A percentile compares a stretch with the other conserved stretches of the same genome.
Evolutionary conservation across 2,329 filamentous ascomycete species (phyloP).

Genomic region (Hypoxylon sp.): DNA sequence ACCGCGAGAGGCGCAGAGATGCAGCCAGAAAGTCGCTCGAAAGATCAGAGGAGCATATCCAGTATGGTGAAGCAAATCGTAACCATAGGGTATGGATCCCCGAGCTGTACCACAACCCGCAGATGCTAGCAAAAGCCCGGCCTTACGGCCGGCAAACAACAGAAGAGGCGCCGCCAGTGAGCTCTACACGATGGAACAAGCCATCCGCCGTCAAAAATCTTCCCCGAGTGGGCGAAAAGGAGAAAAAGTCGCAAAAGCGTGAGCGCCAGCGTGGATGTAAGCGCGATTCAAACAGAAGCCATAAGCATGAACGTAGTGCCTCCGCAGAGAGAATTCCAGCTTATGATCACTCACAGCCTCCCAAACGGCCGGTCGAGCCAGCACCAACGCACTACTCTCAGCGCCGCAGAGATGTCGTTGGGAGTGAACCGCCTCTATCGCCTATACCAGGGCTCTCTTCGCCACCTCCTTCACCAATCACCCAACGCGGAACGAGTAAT

Average conservation of each 20-base stretch:
- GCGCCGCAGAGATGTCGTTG: constrained; percentile 5
- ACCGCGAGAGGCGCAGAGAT: constrained; percentile 27
- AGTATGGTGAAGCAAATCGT: neutral
- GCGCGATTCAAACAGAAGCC: constrained; percentile 4
- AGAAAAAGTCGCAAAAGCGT: constrained; percentile 1
- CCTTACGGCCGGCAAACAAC: constrained; percentile 31
- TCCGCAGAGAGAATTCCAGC: neutral
- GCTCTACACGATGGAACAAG: constrained; percentile 20
- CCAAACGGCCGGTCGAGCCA: constrained; percentile 25
- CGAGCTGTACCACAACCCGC: constrained; percentile 43
- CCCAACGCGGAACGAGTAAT: neutral
- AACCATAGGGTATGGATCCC: constrained; percentile 44
- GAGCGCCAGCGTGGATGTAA: too few species aligned
- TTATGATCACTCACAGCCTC: constrained; percentile 20
- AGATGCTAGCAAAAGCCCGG: constrained; percentile 37
- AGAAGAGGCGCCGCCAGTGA: constrained; percentile 34
- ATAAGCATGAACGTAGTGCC: neutral
- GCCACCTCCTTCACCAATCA: neutral
- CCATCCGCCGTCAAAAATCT: neutral
- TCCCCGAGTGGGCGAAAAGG: neutral
- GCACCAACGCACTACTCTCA: constrained; percentile 19
- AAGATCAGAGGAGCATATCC: constrained; percentile 16
- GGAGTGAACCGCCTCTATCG: constrained; percentile 18
- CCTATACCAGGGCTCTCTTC: constrained; percentile 24
- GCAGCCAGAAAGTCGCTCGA: constrained; percentile 11